Evolutionary conservation across 2,329 filamentous ascomycete species (phyloP).

Genomic region (Incumbomyces delicatus): DNA sequence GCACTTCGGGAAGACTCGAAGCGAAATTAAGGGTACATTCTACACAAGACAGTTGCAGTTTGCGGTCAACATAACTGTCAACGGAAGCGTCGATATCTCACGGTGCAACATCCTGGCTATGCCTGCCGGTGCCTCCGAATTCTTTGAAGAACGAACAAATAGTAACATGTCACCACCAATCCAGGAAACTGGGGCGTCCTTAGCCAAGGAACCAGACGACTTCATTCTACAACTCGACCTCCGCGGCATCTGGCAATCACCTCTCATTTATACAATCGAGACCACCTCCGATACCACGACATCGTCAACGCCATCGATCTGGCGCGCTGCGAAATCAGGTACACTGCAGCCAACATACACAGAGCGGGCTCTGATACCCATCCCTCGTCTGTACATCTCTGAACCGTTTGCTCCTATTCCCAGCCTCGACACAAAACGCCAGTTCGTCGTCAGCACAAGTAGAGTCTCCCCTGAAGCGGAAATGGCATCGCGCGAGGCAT

Average conservation of each 20-base stretch:
- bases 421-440: constrained; percentile 69
- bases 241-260: constrained; percentile 80
- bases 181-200: neutral
- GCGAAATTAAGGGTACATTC: constrained; percentile 61
- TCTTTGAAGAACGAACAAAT: neutral
- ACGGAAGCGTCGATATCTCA: constrained; percentile 75
- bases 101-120: constrained; percentile 72
- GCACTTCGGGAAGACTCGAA: constrained; percentile 59
- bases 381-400: constrained; percentile 66
- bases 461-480: constrained; percentile 73
- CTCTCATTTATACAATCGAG: constrained; percentile 49
- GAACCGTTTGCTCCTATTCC: constrained; percentile 71
- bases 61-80: constrained; percentile 79
- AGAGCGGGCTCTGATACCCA: constrained; percentile 63
- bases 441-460: constrained; percentile 78
- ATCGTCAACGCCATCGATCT: neutral
- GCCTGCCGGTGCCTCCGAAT: constrained; percentile 19
- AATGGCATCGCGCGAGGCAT: constrained; percentile 66
- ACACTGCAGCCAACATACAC: constrained; percentile 51
- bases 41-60: constrained; percentile 75
- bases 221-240: constrained; percentile 66
- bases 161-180: neutral
- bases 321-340: constrained; percentile 24
- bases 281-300: neutral
- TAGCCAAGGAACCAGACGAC: too few species aligned